A percentile compares a stretch with the other conserved stretches of the same genome.
These are phyloP conservation scores for Solanum sitiens DNA, from an alignment of 257 asterid genomes.

Conservation along the genomic window DNA sequence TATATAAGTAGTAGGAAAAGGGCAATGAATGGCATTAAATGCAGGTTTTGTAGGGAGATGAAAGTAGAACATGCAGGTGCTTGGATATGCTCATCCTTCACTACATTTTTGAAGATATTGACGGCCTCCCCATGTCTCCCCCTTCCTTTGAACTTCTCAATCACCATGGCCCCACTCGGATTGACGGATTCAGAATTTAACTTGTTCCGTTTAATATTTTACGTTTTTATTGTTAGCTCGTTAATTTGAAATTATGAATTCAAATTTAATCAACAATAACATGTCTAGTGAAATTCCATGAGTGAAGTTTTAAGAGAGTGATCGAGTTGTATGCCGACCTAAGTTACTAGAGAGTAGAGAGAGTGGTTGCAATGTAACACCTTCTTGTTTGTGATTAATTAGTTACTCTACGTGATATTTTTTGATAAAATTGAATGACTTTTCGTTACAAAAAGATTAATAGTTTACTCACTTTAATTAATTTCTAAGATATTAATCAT, in stretches of 20 bases:
- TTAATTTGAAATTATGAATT: neutral
- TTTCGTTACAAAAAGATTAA: neutral
- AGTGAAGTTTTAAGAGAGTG: neutral
- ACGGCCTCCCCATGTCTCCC: slow-evolving; percentile 37
- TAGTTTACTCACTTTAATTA: neutral
- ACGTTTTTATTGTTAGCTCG: neutral
- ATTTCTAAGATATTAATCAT: neutral
- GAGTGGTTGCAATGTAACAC: neutral
- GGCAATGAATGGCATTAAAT: slow-evolving; percentile 40
- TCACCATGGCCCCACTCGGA: neutral
- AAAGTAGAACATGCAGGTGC: slow-evolving; percentile 58
- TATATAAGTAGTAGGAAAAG: slow-evolving; percentile 8
- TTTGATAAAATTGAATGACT: neutral
- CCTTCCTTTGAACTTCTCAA: neutral
- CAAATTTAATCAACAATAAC: neutral
- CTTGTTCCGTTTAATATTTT: neutral
- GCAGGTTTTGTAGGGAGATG: slow-evolving; percentile 32
- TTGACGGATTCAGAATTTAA: neutral
- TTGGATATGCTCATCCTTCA: slow-evolving; percentile 17
- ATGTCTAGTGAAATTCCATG: neutral
- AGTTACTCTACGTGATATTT: neutral
- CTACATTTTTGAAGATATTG: slow-evolving; percentile 27
- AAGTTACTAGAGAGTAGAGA: neutral
- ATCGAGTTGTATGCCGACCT: neutral
- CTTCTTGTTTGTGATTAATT: neutral